phyloP scores from a whole-genome alignment of 768 basidiomycete species.

The Suillus brevipes region DNA sequence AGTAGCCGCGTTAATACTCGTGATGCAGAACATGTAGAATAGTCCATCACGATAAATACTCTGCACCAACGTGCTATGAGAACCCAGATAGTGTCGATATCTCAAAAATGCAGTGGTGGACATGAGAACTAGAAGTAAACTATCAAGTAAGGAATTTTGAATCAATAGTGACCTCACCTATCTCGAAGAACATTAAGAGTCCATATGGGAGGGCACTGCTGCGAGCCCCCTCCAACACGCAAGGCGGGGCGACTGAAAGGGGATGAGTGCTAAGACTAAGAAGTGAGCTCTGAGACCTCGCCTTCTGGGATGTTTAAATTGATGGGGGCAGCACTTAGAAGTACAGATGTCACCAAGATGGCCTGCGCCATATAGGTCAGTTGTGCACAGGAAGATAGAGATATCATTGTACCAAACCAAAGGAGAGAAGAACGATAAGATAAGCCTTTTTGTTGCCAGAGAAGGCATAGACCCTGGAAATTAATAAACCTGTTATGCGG shows the following conservation, averaged over 20 bases:
- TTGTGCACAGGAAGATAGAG: background rate
- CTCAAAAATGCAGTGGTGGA: conserved; percentile 1
- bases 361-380: background rate
- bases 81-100: conserved; percentile 5
- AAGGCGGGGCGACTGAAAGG: background rate
- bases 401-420: background rate
- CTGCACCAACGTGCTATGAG: background rate
- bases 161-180: conserved; percentile 1
- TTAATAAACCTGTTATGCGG: background rate
- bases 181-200: conserved; percentile 7
- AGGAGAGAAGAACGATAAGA: background rate
- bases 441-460: background rate
- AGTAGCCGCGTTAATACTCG: background rate
- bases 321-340: background rate
- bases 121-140: background rate
- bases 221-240: background rate
- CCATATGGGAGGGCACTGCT: conserved; percentile 5
- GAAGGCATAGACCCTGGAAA: background rate
- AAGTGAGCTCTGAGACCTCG: background rate
- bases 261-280: background rate
- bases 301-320: background rate
- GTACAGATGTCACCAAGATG: background rate
- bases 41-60: conserved; percentile 7
- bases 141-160: background rate
- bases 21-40: background rate